These are phyloP conservation scores for Pichia kudriavzevii DNA, from an alignment of 1,139 yeast species.

Conservation along the genomic window DNA sequence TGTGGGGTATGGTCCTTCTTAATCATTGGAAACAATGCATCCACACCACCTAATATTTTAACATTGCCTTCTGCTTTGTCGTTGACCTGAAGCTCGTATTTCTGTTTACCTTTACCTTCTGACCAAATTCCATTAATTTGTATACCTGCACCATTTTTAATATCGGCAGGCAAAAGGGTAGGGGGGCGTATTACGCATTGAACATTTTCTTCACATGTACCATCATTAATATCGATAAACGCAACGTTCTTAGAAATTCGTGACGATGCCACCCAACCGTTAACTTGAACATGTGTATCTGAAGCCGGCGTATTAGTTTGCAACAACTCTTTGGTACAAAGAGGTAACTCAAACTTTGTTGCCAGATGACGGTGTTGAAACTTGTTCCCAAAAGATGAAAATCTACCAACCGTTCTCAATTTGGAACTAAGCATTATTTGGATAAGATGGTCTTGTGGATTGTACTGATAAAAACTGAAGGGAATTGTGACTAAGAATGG, in stretches of 20 bases:
- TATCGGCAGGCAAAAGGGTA: constrained; percentile 23
- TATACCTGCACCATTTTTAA: constrained; percentile 38
- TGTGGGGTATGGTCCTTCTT: constrained; percentile 65
- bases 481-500: no score
- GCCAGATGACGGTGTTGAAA: constrained; percentile 4
- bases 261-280: constrained; percentile 73
- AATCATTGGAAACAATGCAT: constrained; percentile 69
- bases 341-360: constrained; percentile 13
- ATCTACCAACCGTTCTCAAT: no score
- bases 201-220: constrained; percentile 48
- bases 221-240: constrained; percentile 76
- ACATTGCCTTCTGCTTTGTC: constrained; percentile 29
- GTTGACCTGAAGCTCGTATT: constrained; percentile 37
- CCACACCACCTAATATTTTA: constrained; percentile 44
- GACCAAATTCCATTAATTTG: constrained; percentile 40
- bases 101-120: constrained; percentile 40
- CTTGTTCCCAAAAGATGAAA: not conserved
- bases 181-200: constrained; percentile 48
- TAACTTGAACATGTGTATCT: constrained; percentile 26
- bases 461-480: no score
- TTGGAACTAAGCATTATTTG: no score
- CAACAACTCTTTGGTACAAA: constrained; percentile 32
- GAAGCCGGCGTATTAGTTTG: constrained; percentile 29
- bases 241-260: constrained; percentile 68
- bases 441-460: no score